Evolutionary conservation across 768 basidiomycete species (phyloP).

Genomic region (Russula olivacea): DNA sequence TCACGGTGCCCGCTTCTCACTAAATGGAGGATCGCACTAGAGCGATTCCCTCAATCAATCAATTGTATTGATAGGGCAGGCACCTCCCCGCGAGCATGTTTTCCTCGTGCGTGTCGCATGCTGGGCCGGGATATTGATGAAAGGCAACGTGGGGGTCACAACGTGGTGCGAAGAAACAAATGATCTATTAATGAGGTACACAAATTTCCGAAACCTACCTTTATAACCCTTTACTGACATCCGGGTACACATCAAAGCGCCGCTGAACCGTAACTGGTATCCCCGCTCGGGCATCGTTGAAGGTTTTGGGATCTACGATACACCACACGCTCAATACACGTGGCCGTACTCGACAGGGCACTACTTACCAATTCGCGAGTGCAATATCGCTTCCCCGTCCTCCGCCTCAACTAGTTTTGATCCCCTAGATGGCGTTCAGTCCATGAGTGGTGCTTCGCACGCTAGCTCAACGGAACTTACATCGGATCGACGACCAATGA

Average conservation of each 20-base stretch:
- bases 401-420: slow-evolving; percentile 65
- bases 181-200: background rate
- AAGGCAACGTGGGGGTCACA: slow-evolving; percentile 7
- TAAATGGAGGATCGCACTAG: background rate
- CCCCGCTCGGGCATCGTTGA: slow-evolving; percentile 64
- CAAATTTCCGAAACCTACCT: background rate
- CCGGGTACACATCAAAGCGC: slow-evolving; percentile 87
- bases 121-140: background rate
- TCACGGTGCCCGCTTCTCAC: background rate
- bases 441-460: slow-evolving; percentile 9
- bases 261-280: slow-evolving; percentile 92
- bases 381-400: slow-evolving; percentile 74
- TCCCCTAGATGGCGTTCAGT: slow-evolving; percentile 45
- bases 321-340: slow-evolving; percentile 9
- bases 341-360: background rate
- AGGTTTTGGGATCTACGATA: slow-evolving; percentile 52
- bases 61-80: background rate
- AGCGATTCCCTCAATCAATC: background rate
- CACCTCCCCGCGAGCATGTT: background rate
- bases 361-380: slow-evolving; percentile 71
- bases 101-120: background rate
- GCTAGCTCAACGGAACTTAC: slow-evolving; percentile 39
- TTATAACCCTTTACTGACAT: slow-evolving; percentile 45
- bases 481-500: slow-evolving; percentile 87
- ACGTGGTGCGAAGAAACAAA: background rate